Evolutionary conservation across 768 basidiomycete genomes (phyloP).

Genomic region (Boletus speciosus): DNA sequence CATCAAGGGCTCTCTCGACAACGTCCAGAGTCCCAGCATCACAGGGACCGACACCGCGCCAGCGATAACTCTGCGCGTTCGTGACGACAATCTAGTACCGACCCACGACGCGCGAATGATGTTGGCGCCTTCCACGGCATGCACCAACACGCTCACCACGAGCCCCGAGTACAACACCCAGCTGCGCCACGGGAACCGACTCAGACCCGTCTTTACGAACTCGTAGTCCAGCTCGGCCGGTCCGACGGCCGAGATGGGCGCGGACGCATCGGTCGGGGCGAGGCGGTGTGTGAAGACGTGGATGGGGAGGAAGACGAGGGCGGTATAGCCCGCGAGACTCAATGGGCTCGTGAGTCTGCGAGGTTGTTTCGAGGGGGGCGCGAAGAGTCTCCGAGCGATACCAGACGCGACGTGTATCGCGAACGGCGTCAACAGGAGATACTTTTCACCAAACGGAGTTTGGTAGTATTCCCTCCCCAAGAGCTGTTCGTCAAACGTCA

Average conservation of each 20-base stretch:
- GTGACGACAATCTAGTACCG: conserved; percentile 14
- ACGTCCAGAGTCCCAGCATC: conserved; percentile 49
- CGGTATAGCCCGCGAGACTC: conserved; percentile 61
- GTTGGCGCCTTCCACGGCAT: conserved; percentile 58
- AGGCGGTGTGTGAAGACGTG: conserved; percentile 70
- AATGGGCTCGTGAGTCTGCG: conserved; percentile 43
- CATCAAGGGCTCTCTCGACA: conserved; percentile 59
- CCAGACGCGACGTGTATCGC: conserved; percentile 58
- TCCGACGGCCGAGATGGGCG: conserved; percentile 46
- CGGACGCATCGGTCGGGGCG: conserved; percentile 41
- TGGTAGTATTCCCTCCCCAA: conserved; percentile 87
- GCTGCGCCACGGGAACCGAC: conserved; percentile 57
- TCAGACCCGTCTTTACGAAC: conserved; percentile 72
- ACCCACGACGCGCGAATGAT: conserved; percentile 51
- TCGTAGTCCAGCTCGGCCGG: conserved; percentile 81
- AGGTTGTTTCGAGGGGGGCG: conserved; percentile 31
- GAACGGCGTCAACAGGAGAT: conserved; percentile 67
- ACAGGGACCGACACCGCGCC: conserved; percentile 47
- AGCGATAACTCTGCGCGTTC: conserved; percentile 29
- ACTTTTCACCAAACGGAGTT: conserved; percentile 61
- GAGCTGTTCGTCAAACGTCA: conserved; percentile 42
- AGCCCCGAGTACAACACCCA: conserved; percentile 64
- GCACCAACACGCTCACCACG: conserved; percentile 51
- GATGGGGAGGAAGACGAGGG: conserved; percentile 39
- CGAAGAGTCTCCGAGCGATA: conserved; percentile 54